phyloP scores from a whole-genome alignment of 1,139 yeast species.

The Kodamaea plutei region DNA sequence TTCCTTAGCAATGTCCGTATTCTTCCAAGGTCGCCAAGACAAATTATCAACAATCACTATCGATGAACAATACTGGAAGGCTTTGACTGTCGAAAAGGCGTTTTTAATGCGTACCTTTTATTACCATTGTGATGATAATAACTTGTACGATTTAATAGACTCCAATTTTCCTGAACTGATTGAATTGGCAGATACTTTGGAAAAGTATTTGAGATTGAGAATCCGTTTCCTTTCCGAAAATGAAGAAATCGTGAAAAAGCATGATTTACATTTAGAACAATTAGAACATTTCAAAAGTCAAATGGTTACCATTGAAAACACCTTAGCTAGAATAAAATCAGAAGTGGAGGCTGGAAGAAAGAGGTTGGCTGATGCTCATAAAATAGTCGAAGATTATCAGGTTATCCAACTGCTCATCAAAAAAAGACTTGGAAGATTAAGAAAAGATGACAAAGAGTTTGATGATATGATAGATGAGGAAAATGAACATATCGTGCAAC shows the following conservation, averaged over 20 bases:
- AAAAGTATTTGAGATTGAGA: conserved; percentile 49
- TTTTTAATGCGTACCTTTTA: conserved; percentile 68
- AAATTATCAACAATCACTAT: conserved; percentile 54
- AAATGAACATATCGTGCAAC: conserved; percentile 14
- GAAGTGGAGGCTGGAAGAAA: conserved; percentile 14
- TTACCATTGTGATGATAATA: conserved; percentile 55
- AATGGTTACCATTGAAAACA: conserved; percentile 13
- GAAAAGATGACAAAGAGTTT: conserved; percentile 10
- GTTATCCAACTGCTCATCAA: conserved; percentile 10
- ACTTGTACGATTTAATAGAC: conserved; percentile 58
- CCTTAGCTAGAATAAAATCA: conserved; percentile 11
- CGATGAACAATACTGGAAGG: conserved; percentile 60
- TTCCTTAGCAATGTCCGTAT: conserved; percentile 58
- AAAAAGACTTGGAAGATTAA: conserved; percentile 10
- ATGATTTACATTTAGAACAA: conserved; percentile 11
- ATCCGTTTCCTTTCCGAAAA: conserved; percentile 31
- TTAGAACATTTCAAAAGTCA: conserved; percentile 14
- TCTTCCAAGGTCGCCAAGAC: conserved; percentile 63
- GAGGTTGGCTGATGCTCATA: conserved; percentile 9
- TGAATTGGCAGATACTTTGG: conserved; percentile 57
- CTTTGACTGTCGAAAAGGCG: conserved; percentile 69
- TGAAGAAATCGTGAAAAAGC: conserved; percentile 17
- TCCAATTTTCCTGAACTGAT: conserved; percentile 77
- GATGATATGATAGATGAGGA: conserved; percentile 13
- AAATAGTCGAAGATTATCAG: conserved; percentile 13